Base-by-base conservation (phyloP, 768 basidiomycete species). In the Krasilnikovozyma curviuscula region DNA sequence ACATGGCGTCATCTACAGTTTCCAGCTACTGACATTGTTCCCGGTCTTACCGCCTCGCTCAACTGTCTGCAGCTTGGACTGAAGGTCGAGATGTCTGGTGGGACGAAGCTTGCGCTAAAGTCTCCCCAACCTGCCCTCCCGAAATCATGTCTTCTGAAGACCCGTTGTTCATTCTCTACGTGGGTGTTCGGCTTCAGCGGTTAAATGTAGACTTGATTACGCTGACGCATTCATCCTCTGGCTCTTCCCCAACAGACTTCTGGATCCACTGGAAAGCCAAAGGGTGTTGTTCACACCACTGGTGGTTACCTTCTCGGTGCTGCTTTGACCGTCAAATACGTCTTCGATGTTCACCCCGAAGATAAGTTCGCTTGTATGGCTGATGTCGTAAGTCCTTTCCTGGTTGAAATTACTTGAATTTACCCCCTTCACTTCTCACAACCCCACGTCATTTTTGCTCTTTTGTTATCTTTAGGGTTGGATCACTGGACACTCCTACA, bases 301-400 rank as follows among this genome's bases (percentile, higher is more conserved):
- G 69, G 61, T 35, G 69, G 69, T 12, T 98, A 97, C 69, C 76
- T 91, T 49, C 81, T 97, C 45, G 77, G 89, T 56, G 86, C 84
- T 0, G 77, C 84, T 1, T 61, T 95, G 50, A 89, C 91, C 23
- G 77, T 93, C 65, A 93, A 95, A 68, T 95, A 91, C 64, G 84
- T 93, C 54, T 98, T 95, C 61, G 91, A 98, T 63, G 76, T 95
- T 19, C 91, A 98, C 65, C 78, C 81, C n/a, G 86, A 83, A 51
- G 91, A 95, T 68, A 78, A 73, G 56, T 95, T 89, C 64, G 93
- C 79, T 1, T 97, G 91, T 70, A 88, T 95, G 89, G 91, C 91
- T 49, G 91, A 98, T 61, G 73, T 98, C 44, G 91, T 91, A 58
- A 97, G 91, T n/a, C n/a, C n/a, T n/a, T n/a, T n/a, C n/a, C n/a